Evolutionary conservation across 345 rosid genomes (phyloP).

Genomic region (Eutrema heterophyllum): DNA sequence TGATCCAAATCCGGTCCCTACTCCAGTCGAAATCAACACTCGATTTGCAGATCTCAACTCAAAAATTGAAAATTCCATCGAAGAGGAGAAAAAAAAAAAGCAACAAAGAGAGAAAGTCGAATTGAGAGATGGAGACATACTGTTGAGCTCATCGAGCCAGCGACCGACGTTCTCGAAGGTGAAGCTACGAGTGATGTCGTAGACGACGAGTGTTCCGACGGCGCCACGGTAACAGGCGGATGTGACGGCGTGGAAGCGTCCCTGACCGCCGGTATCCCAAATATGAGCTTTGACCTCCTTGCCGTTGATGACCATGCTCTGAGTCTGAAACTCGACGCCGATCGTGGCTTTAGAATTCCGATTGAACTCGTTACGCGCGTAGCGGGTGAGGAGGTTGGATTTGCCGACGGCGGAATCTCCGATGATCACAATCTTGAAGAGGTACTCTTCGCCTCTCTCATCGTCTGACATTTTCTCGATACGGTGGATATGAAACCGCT

Average conservation of each 20-base stretch:
- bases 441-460: conserved; percentile 75
- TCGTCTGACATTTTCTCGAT: conserved; percentile 50
- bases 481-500: too few relatives aligned
- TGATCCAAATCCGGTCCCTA: not conserved
- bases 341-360: conserved; percentile 87
- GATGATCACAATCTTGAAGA: too few relatives aligned
- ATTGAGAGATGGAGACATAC: conserved; percentile 40
- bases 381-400: conserved; percentile 81
- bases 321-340: conserved; percentile 96
- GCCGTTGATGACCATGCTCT: conserved; percentile 76
- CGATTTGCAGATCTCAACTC: conserved; percentile 13
- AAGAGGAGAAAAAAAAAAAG: too few relatives aligned
- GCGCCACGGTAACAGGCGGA: conserved; percentile 96
- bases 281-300: conserved; percentile 94
- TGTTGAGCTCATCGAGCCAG: conserved; percentile 86
- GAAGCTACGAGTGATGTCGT: conserved; percentile 66
- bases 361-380: conserved; percentile 86
- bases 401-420: conserved; percentile 96
- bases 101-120: too few relatives aligned
- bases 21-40: conserved; percentile 1
- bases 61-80: not conserved
- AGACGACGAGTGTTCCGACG: conserved; percentile 82
- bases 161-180: conserved; percentile 76
- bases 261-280: conserved; percentile 99
- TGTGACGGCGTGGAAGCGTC: conserved; percentile 89